Percentiles rank a stretch among this genome's conserved stretches.
Conservation (phyloP, 345 rosid genomes). For the Brassica nigra region DNA sequence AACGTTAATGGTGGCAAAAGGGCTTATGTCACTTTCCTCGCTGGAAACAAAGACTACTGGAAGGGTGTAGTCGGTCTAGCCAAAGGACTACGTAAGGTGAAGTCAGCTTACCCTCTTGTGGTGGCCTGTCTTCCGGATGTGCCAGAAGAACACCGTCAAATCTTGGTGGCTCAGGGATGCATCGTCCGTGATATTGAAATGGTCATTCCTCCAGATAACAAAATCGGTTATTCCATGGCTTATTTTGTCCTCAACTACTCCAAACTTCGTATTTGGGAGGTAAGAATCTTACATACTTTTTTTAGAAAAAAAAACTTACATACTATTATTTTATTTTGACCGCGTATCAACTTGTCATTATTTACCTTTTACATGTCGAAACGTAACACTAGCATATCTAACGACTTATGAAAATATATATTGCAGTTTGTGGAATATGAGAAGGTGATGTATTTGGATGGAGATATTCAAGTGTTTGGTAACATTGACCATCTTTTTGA, state of each 20-base stretch:
- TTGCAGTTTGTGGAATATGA: slow-evolving; percentile 15
- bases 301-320: too few species aligned
- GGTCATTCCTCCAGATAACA: neutral
- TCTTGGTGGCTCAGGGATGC: slow-evolving; percentile 13
- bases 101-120: slow-evolving; percentile 2
- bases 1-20: neutral
- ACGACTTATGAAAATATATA: neutral
- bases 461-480: slow-evolving; percentile 8
- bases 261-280: slow-evolving; percentile 20
- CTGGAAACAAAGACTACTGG: slow-evolving; percentile 11
- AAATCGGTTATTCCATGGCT: neutral
- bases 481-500: slow-evolving; percentile 9
- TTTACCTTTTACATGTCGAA: neutral
- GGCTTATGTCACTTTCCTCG: neutral
- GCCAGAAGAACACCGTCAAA: slow-evolving; percentile 8
- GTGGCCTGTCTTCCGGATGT: neutral
- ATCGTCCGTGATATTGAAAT: neutral
- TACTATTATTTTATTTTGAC: too few species aligned
- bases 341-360: neutral
- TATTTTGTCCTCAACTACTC: slow-evolving; percentile 3
- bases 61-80: slow-evolving; percentile 13
- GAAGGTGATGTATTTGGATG: slow-evolving; percentile 10
- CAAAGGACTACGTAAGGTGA: slow-evolving; percentile 15
- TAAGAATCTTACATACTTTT: neutral
- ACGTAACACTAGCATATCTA: neutral